Base-by-base conservation (phyloP, 1,284 basidiomycete genomes). In the Moniliophthora roreri region DNA sequence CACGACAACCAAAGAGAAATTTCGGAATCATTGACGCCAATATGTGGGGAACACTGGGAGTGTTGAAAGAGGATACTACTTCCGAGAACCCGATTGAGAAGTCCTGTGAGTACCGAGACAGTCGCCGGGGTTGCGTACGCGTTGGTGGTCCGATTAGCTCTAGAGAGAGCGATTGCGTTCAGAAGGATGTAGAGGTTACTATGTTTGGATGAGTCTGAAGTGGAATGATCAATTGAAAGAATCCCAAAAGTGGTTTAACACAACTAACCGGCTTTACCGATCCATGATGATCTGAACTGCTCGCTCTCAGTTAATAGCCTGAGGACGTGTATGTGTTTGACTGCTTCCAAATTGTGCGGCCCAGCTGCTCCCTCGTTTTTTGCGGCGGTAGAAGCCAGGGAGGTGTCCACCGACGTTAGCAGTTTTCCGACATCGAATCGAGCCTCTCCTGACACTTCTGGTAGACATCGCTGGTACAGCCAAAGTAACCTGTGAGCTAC, bases 401-500 rank as follows among this genome's bases (percentile, higher is more conserved):
- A 36, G 11, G 23, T 48, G 16, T 49, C 16, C 8, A 41, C 37
- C 15, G 23, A 70, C 26, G 76, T 75, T 18, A 95, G 70, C 26
- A 95, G 68, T 64, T 93, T 93, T 11, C 92, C 92, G 16, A 89
- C 82, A 66, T 98, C 95, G 63, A 95, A 95, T 44, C 85, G 79
- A 6, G 84, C 83, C 66, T 95, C 94, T 0, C 83, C 81, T 0
- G 90, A 84, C 3, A 91, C 71, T 4, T 79, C 77, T 0, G 92
- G 91, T 11, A 97, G 70, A 44, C 83, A 86, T 21, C 76, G 76
- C 62, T 95, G 89, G 68, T 96, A 97, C 32, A 96, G 76, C 77
- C 88, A 89, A 50, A 97, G 71, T 47, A 97, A 69, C 18, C 94
- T 73, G 57, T 95, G 83, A 0, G 91, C 83, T 21, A 80, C 81